phyloP scores from a whole-genome alignment of 2,329 filamentous ascomycete genomes.

The Penicillium sp. region DNA sequence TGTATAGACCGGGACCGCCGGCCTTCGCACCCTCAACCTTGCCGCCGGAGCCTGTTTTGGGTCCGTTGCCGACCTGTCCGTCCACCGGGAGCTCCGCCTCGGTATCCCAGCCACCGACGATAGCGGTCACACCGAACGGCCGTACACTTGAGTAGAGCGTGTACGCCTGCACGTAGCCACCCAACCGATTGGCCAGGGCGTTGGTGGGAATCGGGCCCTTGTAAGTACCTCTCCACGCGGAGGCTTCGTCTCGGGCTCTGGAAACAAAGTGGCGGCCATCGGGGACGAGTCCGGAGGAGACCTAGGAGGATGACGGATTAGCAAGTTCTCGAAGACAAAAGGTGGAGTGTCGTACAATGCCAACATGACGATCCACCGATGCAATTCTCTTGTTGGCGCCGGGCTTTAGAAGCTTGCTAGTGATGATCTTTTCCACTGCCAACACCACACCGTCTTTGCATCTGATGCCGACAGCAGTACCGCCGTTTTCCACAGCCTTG shows the following conservation, averaged over 20 bases:
- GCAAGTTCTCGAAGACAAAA: not conserved
- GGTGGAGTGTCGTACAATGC: conserved; percentile 67
- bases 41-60: conserved; percentile 76
- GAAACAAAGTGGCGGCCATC: conserved; percentile 95
- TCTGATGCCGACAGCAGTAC: conserved; percentile 92
- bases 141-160: conserved; percentile 96
- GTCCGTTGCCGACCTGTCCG: conserved; percentile 83
- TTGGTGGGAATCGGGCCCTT: conserved; percentile 89
- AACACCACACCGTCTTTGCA: conserved; percentile 97
- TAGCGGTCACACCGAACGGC: conserved; percentile 94
- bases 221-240: conserved; percentile 88
- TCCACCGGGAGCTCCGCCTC: conserved; percentile 84
- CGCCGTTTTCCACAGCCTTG: conserved; percentile 97
- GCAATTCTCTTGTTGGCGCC: conserved; percentile 97
- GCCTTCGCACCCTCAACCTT: conserved; percentile 74
- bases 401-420: conserved; percentile 91
- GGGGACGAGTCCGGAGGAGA: conserved; percentile 90
- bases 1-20: conserved; percentile 92
- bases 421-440: conserved; percentile 93
- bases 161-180: conserved; percentile 94
- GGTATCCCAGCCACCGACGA: conserved; percentile 90
- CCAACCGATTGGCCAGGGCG: conserved; percentile 89
- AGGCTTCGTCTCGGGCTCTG: conserved; percentile 89
- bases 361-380: conserved; percentile 89
- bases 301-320: conserved; percentile 54